Conservation (phyloP, 306 rosid species). For the Castanopsis chinensis region DNA sequence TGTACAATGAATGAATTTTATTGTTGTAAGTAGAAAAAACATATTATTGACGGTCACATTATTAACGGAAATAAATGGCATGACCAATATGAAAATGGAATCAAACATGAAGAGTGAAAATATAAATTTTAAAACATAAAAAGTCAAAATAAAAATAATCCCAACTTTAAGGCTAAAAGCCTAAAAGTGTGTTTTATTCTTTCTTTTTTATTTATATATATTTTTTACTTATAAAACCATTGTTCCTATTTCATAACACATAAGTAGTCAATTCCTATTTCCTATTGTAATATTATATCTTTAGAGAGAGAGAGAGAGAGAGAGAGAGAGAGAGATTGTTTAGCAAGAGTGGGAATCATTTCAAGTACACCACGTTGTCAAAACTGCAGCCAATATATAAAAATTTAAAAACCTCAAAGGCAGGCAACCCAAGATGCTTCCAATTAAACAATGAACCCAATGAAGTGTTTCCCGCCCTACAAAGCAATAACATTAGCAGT, state of each 20-base stretch:
- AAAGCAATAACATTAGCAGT: not conserved
- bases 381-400: not conserved
- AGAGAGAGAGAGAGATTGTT: not conserved
- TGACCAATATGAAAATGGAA: accelerated
- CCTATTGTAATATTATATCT: not conserved
- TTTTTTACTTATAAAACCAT: no score
- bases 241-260: no score
- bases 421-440: not conserved
- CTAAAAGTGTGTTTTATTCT: no score
- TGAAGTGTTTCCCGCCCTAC: not conserved
- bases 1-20: no score
- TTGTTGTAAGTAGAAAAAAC: no score
- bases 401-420: not conserved
- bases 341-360: not conserved
- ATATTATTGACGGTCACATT: accelerated
- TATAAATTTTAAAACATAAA: no score
- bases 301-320: no score
- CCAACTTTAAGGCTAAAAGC: no score
- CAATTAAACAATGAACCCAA: not conserved
- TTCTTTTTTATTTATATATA: no score
- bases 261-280: not conserved
- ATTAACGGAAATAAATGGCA: no score
- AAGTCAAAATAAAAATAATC: no score
- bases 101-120: accelerated
- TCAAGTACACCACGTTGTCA: no score